Base-by-base conservation (phyloP, 148 eudicot genomes). In the Nyssa sinensis region DNA sequence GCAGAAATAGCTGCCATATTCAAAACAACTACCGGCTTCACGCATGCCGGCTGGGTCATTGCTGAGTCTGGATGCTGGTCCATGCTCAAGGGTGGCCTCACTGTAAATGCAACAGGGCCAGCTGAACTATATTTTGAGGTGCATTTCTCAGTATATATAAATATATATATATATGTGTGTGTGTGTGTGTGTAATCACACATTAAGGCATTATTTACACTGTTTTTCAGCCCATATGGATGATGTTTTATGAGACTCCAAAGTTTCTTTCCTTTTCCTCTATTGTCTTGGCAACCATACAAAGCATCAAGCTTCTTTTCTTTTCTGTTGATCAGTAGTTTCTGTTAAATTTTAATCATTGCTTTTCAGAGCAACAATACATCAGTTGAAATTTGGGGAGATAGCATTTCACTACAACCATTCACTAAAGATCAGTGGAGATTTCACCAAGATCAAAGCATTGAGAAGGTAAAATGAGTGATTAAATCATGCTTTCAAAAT, bases 51-150 rank as follows among this genome's bases (percentile, higher is more conserved):
- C 7, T 65, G 80, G 70, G 88, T 81, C 24, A 25, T 39, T 19
- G 94, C 92, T 0, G 62, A 77, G 66, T 25, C 79, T 14, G 90
- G 90, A 28, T 91, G 97, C 49, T 91, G 97, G 97, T 87, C 92
- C 39, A 83, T 89, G 90, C 86, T 89, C 21, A 91, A 91, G 79
- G 93, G 92, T 41, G 97, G 93, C 25, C 35, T 91, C 32, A 41
- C 71, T 1, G 76, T 80, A 0, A 74, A 77, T 55, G 59, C 77
- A 58, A 78, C 93, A 0, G 76, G 83, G 73, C 84, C 76, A 19
- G 81, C 88, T 16, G 62, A 87, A 25, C 73, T 89, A 8, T 83
- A 68, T 68, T 91, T 89, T 33, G 66, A 84, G 90, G 97, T 87
- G 3, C 51, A 12, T n/a, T n/a, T n/a, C n/a, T n/a, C n/a, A n/a